Conservation (phyloP, 2,329 filamentous ascomycete genomes). For the Lecanicillium sp. region DNA sequence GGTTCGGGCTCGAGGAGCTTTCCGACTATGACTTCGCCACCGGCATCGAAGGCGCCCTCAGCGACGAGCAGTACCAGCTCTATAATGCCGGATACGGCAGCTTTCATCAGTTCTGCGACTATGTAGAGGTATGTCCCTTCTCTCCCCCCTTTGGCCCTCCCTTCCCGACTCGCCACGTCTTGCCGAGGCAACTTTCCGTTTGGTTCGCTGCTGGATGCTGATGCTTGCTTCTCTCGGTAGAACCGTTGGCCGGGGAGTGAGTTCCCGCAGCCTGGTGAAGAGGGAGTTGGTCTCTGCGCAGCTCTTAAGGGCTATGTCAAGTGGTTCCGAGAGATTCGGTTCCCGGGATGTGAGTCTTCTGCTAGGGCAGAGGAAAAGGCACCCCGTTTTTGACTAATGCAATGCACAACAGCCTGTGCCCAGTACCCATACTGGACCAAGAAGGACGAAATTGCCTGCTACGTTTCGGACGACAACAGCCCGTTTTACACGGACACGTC, state of each 20-base stretch:
- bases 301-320: conserved; percentile 46
- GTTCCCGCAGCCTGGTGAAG: conserved; percentile 11
- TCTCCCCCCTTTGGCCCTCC: too few species aligned
- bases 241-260: conserved; percentile 3
- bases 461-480: conserved; percentile 41
- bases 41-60: conserved; percentile 34
- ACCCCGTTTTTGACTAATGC: too few species aligned
- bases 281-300: conserved; percentile 45
- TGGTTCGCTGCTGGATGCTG: too few species aligned
- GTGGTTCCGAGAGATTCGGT: conserved; percentile 38
- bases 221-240: too few species aligned
- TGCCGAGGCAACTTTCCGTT: too few species aligned
- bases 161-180: neutral
- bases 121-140: conserved; percentile 15
- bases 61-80: conserved; percentile 26
- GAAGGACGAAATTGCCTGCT: conserved; percentile 37
- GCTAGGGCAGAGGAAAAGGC: too few species aligned
- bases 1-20: conserved; percentile 34
- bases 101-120: conserved; percentile 29
- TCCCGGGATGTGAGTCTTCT: conserved; percentile 44
- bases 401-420: conserved; percentile 33
- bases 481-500: conserved; percentile 41
- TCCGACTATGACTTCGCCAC: conserved; percentile 39
- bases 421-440: conserved; percentile 34
- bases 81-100: conserved; percentile 24